Base-by-base conservation (phyloP, 495 filamentous ascomycete genomes). In the Sordaria brevicollis region DNA sequence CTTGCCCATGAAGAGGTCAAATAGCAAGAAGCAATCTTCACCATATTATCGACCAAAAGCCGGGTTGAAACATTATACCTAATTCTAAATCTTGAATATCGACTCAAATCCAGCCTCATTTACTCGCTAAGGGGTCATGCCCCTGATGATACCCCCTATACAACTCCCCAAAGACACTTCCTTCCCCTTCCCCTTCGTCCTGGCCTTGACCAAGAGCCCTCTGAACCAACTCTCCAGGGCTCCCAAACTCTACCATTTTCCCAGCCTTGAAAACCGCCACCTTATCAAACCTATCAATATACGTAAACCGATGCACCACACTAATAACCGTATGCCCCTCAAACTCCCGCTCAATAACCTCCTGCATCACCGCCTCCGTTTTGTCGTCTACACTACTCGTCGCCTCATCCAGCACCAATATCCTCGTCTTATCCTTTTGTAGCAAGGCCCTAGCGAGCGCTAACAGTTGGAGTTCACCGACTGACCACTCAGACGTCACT, bases 391-490 rank as follows among this genome's bases (percentile, higher is more conserved):
- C 77, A 38, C 76, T 81, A 35, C 73, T 76, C 41, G 72, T 79
- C 5, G 74, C 77, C 68, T 80, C 78, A 66, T 80, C 78, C 8
- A 80, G 70, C 10, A 80, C 65, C 29, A 80, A 13, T 7, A 79
- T 67, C 0, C 68, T 72, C 0, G 65, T 70, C 5, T 57, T 3
- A 25, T 31, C 49, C 35, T 74, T 74, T 25, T 82, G 75, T 66
- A 91, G 79, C 15, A 91, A 73, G 3, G 86, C 88, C 8, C 88
- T 81, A 3, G 85, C 87, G 13, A 91, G 80, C 71, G 85, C 84
- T 71, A 90, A 82, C n/a, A 91, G 81, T 75, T 90, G 89, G 31
- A 79, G 78, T 70, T 91, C 87, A 1, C 89, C 89, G 49, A 85
- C 82, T 0, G 85, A 87, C 19, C 89, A 80, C 69, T 78, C 79